Conservation (phyloP, 2,329 filamentous ascomycete species). For the Trichoderma aggressivum region DNA sequence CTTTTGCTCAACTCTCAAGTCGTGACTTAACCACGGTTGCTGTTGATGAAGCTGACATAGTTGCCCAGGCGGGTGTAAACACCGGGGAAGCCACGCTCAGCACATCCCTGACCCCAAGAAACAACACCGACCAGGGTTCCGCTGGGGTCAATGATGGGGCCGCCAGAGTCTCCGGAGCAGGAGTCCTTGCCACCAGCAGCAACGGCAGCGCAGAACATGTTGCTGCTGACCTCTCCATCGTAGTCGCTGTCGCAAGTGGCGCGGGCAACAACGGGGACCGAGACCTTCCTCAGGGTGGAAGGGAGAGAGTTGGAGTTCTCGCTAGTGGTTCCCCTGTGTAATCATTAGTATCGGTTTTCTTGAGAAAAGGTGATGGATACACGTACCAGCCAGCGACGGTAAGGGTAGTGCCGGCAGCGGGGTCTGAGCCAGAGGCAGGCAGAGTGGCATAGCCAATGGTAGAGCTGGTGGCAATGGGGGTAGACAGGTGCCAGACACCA, state of each 20-base stretch:
- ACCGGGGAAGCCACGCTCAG: not conserved
- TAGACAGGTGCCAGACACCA: not conserved
- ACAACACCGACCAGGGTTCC: not conserved
- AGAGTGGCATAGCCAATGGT: not conserved
- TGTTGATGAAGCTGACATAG: not conserved
- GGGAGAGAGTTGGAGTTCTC: not conserved
- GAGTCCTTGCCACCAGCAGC: not conserved
- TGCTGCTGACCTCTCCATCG: not conserved
- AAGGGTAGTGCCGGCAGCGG: not conserved
- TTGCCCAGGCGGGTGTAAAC: not conserved
- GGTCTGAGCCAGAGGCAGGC: not conserved
- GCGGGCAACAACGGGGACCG: not conserved
- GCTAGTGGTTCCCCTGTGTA: not conserved
- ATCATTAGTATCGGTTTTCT: not conserved
- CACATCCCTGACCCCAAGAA: not conserved
- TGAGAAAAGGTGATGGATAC: not conserved
- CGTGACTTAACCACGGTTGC: not conserved
- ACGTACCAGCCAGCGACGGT: not conserved
- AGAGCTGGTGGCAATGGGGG: not conserved
- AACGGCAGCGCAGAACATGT: not conserved
- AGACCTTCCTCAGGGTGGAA: not conserved
- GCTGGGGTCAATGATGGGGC: not conserved
- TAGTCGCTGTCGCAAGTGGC: not conserved
- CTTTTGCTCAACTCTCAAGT: not conserved
- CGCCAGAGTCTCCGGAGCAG: not conserved